Conservation (phyloP, 2,329 filamentous ascomycete species). For the Hymenoscyphus fraxineus region DNA sequence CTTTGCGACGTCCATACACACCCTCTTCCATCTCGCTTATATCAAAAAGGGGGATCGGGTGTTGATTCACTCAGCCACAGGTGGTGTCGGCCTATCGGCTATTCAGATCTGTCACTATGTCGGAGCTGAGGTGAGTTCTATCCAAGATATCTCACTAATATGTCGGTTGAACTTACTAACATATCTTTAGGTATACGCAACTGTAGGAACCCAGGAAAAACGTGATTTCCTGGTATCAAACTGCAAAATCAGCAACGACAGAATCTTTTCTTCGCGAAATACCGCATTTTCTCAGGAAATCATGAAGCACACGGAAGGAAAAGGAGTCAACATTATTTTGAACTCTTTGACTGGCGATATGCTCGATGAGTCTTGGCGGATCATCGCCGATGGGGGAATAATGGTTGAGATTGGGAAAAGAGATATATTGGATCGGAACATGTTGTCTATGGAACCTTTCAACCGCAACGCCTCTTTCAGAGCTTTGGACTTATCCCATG, state of each 20-base stretch:
- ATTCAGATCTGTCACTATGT: constrained; percentile 31
- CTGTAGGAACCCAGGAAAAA: constrained; percentile 24
- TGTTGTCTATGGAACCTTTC: constrained; percentile 21
- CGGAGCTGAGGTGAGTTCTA: constrained; percentile 32
- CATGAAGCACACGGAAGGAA: constrained; percentile 16
- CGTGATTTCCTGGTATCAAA: constrained; percentile 26
- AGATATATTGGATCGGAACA: constrained; percentile 18
- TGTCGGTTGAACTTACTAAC: no score
- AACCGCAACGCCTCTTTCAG: constrained; percentile 17
- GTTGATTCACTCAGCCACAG: constrained; percentile 33
- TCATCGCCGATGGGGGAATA: constrained; percentile 35
- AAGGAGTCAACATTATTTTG: constrained; percentile 35
- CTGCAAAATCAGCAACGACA: constrained; percentile 35
- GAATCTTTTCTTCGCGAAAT: constrained; percentile 38
- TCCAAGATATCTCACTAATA: no score
- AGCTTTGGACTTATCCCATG: constrained; percentile 23
- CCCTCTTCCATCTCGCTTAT: neutral
- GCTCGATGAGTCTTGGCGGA: constrained; percentile 32
- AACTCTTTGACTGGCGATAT: constrained; percentile 30
- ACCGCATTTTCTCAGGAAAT: constrained; percentile 25
- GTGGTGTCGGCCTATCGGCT: constrained; percentile 34
- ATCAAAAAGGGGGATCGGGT: constrained; percentile 15
- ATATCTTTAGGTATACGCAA: constrained; percentile 37
- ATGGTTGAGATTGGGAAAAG: constrained; percentile 25
- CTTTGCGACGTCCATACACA: constrained; percentile 17